A percentile compares a stretch with the other conserved stretches of the same genome.
These are phyloP conservation scores for Paecilomyces variotii DNA, from an alignment of 2,329 filamentous ascomycete species.

Conservation along the genomic window DNA sequence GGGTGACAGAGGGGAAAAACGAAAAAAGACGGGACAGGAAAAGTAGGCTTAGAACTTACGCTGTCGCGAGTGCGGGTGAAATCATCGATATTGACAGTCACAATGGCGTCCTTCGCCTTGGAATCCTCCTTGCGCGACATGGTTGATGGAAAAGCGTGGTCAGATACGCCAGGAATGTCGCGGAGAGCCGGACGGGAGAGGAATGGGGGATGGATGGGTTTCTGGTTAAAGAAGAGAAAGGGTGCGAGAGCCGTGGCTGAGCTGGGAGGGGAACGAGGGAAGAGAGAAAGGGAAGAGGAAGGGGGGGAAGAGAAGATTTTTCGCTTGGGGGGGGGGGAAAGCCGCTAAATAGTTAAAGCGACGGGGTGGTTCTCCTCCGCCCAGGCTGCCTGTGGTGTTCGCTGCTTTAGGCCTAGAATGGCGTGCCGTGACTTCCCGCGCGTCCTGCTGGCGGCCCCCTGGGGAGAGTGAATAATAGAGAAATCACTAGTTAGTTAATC, in stretches of 20 bases:
- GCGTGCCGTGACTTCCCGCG: slow-evolving; percentile 1
- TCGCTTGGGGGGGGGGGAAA: slow-evolving; percentile 4
- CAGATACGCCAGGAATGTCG: slow-evolving; percentile 29
- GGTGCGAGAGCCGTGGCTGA: slow-evolving; percentile 44
- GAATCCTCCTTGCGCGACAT: slow-evolving; percentile 32
- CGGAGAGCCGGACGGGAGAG: not conserved
- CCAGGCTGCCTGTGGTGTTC: not conserved
- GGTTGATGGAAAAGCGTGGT: slow-evolving; percentile 40
- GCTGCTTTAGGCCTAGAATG: slow-evolving; percentile 13
- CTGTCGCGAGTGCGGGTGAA: slow-evolving; percentile 74
- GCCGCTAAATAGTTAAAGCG: slow-evolving; percentile 6
- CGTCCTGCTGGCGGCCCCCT: not conserved
- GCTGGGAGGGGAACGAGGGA: slow-evolving; percentile 29
- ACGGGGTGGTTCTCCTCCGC: not conserved
- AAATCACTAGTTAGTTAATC: too few species aligned
- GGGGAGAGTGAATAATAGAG: too few species aligned
- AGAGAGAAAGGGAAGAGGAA: slow-evolving; percentile 3
- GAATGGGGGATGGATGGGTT: slow-evolving; percentile 24
- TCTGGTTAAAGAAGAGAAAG: slow-evolving; percentile 32
- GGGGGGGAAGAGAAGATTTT: slow-evolving; percentile 14
- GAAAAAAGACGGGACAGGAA: slow-evolving; percentile 1
- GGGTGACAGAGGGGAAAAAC: not conserved
- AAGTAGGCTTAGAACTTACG: slow-evolving; percentile 48
- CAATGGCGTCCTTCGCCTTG: slow-evolving; percentile 24
- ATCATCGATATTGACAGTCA: slow-evolving; percentile 56